Percentiles rank a stretch among this genome's conserved stretches.
These are phyloP conservation scores for Trypanosoma congolense DNA, from an alignment of 208 protist species.

Conservation along the genomic window DNA sequence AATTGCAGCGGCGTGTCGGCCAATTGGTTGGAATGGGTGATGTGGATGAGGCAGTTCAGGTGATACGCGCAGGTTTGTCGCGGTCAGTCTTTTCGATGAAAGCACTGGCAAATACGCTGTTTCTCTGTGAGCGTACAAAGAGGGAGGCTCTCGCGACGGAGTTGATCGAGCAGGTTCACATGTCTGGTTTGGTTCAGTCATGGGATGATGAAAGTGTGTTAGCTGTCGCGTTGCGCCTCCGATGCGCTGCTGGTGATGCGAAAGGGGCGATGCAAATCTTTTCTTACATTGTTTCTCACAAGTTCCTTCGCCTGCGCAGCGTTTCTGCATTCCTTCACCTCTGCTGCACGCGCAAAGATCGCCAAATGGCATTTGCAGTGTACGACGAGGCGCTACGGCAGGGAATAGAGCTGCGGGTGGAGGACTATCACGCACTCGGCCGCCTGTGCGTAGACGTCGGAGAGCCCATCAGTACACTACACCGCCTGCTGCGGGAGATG, in stretches of 20 bases:
- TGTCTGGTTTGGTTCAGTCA: slow-evolving; percentile 6
- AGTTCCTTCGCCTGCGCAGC: slow-evolving; percentile 43
- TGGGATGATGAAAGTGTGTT: slow-evolving; percentile 64
- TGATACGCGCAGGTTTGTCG: slow-evolving; percentile 4
- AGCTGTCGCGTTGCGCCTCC: slow-evolving; percentile 53
- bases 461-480: slow-evolving; percentile 43
- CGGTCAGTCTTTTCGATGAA: slow-evolving; percentile 24
- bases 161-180: slow-evolving; percentile 41
- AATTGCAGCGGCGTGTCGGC: slow-evolving; percentile 19
- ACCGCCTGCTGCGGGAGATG: slow-evolving; percentile 55
- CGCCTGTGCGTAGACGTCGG: slow-evolving; percentile 32
- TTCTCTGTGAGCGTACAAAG: slow-evolving; percentile 33
- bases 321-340: slow-evolving; percentile 49
- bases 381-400: slow-evolving; percentile 39
- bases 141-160: slow-evolving; percentile 29
- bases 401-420: slow-evolving; percentile 36
- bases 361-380: slow-evolving; percentile 31
- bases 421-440: slow-evolving; percentile 48
- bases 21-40: slow-evolving; percentile 16
- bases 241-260: slow-evolving; percentile 41
- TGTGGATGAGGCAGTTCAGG: slow-evolving; percentile 6
- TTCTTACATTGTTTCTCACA: slow-evolving; percentile 41
- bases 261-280: slow-evolving; percentile 48
- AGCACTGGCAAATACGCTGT: slow-evolving; percentile 46
- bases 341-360: slow-evolving; percentile 30